Conservation (phyloP, 2,329 filamentous ascomycete genomes). For the Davidsoniella neocaledoniae region DNA sequence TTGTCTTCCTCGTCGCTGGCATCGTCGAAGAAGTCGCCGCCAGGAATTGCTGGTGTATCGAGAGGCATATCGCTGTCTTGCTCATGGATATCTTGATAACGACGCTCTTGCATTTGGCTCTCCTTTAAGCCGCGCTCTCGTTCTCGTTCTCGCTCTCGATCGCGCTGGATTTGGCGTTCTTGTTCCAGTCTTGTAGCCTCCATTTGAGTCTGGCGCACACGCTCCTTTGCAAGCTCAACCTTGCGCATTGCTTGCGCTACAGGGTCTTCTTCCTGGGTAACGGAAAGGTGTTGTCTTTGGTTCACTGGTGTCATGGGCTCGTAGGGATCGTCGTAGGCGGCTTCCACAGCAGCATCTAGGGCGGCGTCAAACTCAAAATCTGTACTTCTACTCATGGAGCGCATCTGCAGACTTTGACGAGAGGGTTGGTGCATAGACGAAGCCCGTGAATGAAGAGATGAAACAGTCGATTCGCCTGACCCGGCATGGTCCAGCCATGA, state of each 20-base stretch:
- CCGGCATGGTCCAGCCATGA: constrained; percentile 93
- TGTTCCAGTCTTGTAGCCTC: constrained; percentile 40
- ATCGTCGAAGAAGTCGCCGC: constrained; percentile 36
- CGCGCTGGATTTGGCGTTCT: constrained; percentile 23
- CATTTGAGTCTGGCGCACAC: constrained; percentile 54
- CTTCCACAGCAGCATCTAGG: constrained; percentile 86
- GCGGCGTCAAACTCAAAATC: constrained; percentile 90
- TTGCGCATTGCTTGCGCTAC: constrained; percentile 33
- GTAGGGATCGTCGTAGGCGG: constrained; percentile 83
- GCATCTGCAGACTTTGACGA: constrained; percentile 25
- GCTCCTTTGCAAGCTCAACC: constrained; percentile 60
- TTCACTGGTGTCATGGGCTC: constrained; percentile 45
- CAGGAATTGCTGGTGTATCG: constrained; percentile 3
- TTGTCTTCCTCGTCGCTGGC: constrained; percentile 67
- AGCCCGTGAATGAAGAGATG: constrained; percentile 65
- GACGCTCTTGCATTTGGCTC: neutral
- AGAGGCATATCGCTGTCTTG: neutral
- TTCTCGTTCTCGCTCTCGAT: constrained; percentile 20
- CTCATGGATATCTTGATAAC: neutral
- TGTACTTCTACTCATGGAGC: constrained; percentile 51
- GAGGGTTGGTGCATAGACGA: constrained; percentile 44
- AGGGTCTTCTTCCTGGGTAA: constrained; percentile 26
- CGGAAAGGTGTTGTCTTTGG: constrained; percentile 22
- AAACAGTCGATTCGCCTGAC: constrained; percentile 62
- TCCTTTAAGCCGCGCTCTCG: constrained; percentile 10